Percentiles rank a stretch among this genome's conserved stretches.
These are phyloP conservation scores for Aureobasidium leucospermi DNA, from an alignment of 2,329 filamentous ascomycete genomes.

Conservation along the genomic window DNA sequence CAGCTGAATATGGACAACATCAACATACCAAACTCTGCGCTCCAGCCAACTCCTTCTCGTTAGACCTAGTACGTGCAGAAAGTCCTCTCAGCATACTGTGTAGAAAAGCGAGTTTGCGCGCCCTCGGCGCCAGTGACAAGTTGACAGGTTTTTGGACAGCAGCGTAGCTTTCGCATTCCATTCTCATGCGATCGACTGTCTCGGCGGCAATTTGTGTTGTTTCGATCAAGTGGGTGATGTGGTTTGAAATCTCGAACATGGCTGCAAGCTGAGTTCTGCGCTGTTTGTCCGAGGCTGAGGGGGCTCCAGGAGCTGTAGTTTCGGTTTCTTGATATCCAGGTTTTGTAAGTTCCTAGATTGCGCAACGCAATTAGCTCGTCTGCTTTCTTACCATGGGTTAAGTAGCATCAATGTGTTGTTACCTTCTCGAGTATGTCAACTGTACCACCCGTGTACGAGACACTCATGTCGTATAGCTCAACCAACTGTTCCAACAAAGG, in stretches of 20 bases:
- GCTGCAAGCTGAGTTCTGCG: not conserved
- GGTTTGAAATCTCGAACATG: not conserved
- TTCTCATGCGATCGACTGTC: not conserved
- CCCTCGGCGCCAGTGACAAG: not conserved
- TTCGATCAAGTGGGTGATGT: not conserved
- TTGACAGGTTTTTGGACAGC: not conserved
- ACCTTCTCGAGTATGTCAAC: not conserved
- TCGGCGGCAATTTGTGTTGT: not conserved
- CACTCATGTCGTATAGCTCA: not conserved
- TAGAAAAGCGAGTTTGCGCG: not conserved
- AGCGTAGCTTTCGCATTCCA: not conserved
- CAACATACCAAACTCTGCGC: not conserved
- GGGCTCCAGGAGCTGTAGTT: not conserved
- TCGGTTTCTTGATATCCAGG: not conserved
- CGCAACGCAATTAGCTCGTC: too few relatives aligned
- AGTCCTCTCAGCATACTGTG: not conserved
- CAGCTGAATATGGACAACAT: not conserved
- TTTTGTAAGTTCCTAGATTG: not conserved
- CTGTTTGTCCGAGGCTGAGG: not conserved
- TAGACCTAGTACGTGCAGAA: not conserved
- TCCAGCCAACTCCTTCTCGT: not conserved
- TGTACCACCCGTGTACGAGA: not conserved
- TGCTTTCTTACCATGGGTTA: too few relatives aligned
- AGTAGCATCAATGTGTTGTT: not conserved
- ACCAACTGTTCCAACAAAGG: not conserved